Base-by-base conservation (phyloP, 1,139 yeast species). In the Kodamaea derodonti region DNA sequence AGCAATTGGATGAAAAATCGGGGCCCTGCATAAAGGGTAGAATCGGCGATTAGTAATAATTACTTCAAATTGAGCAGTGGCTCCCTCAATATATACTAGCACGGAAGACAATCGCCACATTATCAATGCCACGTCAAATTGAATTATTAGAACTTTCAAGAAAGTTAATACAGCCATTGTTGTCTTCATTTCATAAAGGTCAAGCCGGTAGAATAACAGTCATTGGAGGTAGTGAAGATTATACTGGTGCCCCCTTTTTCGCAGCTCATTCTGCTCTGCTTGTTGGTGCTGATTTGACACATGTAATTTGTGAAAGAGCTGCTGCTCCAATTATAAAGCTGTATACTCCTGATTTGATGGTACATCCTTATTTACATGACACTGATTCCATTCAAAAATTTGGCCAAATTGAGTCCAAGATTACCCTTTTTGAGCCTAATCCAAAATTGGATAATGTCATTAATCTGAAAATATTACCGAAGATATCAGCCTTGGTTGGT, bases 221-320 rank as follows among this genome's bases (percentile, higher is more conserved):
- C 0, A 75, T 92, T 39, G 98, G 98, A 11, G 98, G 98, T 1
- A 82, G 94, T 55, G 94, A 85, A 54, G 97, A 90, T 52, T 87
- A 85, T 55, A 90, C 97, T 0, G 98, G 98, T 0, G 98, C 98
- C 0, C 98, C 98, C 2, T 92, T 70, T 61, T 92, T 92, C 56
- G 75, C 95, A 18, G 83, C 94, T 10, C 81, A 84, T 53, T 85
- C 96, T 1, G 78, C 95, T 1, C 85, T 95, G 2, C 61, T 84
- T 22, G 72, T 84, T 32, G 98, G 98, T 0, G 84, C 92, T 29
- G 98, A 92, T 52, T 68, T 92, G 65, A 77, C 92, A 23, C 97
- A 92, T 59, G 72, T 92, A 5, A 70, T 92, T 8, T 90, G 97
- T 60, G 95, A 87, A 47, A 60, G 65, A 36, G 62, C 62, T 27